Conservation (phyloP, 208 protist species). For the Herpetomonas samuelpessoai region DNA sequence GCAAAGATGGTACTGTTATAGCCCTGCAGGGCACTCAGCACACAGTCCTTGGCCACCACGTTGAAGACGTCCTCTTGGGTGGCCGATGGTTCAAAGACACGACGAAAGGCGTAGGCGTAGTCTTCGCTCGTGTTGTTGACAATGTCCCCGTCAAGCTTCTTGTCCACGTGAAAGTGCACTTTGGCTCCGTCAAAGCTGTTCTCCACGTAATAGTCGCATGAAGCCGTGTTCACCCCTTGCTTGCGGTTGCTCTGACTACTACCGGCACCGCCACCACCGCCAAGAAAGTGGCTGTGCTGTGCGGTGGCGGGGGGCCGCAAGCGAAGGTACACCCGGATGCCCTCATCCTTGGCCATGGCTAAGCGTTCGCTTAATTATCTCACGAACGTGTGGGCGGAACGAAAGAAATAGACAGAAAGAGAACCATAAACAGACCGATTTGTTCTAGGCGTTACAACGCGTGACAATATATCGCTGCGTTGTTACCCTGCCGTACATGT, state of each 20-base stretch:
- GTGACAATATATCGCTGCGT: too few relatives aligned
- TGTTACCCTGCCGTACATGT: too few relatives aligned
- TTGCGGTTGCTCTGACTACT: not conserved
- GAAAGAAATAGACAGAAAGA: too few relatives aligned
- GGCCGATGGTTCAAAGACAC: slow-evolving; percentile 66
- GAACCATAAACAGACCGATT: too few relatives aligned
- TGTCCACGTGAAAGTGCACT: slow-evolving; percentile 15
- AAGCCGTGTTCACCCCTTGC: slow-evolving; percentile 2
- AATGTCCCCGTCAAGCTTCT: slow-evolving; percentile 26
- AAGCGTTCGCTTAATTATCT: too few relatives aligned
- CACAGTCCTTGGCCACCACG: slow-evolving; percentile 78
- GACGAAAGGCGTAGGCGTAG: slow-evolving; percentile 71
- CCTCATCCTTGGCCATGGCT: slow-evolving; percentile 26
- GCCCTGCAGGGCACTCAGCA: slow-evolving; percentile 71
- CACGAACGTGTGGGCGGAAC: too few relatives aligned
- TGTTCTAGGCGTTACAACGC: too few relatives aligned
- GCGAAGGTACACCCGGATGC: slow-evolving; percentile 77
- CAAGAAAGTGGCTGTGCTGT: slow-evolving; percentile 52
- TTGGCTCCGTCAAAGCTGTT: slow-evolving; percentile 23
- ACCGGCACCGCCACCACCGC: slow-evolving; percentile 4
- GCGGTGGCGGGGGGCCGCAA: slow-evolving; percentile 57
- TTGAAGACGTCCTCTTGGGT: slow-evolving; percentile 86
- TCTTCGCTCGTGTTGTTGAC: slow-evolving; percentile 77
- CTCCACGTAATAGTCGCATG: slow-evolving; percentile 30
- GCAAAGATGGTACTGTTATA: slow-evolving; percentile 91